phyloP scores from a whole-genome alignment of 2,329 filamentous ascomycete genomes.

The Hysterium pulicare region DNA sequence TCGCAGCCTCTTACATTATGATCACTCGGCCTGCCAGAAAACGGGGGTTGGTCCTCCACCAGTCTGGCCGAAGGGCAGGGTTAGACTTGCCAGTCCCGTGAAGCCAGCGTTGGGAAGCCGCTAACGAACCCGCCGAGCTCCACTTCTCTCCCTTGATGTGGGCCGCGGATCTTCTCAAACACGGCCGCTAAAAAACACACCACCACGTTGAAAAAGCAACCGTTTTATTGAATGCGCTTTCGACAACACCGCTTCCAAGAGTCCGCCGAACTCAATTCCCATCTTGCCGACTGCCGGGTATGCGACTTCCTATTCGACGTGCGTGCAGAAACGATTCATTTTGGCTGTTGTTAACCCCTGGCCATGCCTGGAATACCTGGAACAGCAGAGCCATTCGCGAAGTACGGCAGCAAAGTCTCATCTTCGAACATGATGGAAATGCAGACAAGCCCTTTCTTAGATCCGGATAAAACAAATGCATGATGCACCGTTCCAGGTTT shows the following conservation, averaged over 20 bases:
- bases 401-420: no score
- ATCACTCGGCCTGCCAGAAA: neutral
- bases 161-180: neutral
- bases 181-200: neutral
- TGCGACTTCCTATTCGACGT: no score
- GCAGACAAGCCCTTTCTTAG: neutral
- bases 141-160: neutral
- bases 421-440: no score
- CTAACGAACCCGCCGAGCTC: neutral
- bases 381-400: no score
- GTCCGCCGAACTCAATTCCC: no score
- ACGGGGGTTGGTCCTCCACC: neutral
- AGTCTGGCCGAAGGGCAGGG: neutral
- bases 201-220: neutral
- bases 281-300: no score
- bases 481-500: constrained; percentile 1
- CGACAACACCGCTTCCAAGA: no score
- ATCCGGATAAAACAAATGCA: neutral
- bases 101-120: neutral
- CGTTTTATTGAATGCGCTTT: neutral
- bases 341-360: no score
- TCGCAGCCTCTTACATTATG: constrained; percentile 1
- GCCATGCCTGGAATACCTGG: no score
- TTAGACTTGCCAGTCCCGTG: neutral
- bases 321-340: no score